These are phyloP conservation scores for Glaciozyma antarctica DNA, from an alignment of 768 basidiomycete genomes.

Conservation along the genomic window DNA sequence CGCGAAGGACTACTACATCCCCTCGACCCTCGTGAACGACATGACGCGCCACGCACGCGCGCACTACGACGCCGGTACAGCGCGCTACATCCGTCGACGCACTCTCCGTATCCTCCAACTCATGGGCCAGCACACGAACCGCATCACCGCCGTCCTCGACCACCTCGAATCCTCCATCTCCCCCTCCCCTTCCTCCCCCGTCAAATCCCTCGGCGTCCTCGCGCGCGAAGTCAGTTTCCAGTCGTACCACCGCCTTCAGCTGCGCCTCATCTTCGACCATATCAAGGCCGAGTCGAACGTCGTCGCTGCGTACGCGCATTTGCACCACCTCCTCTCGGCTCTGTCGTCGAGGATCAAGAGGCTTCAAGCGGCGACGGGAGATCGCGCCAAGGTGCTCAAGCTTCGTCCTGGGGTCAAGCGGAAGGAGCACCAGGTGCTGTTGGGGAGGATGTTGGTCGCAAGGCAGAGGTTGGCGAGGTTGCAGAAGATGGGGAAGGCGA, in stretches of 20 bases:
- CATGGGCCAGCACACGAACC: constrained; percentile 4
- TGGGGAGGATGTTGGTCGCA: constrained; percentile 7
- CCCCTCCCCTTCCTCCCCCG: not conserved
- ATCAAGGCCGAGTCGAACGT: constrained; percentile 22
- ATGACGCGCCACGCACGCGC: constrained; percentile 3
- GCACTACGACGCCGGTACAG: constrained; percentile 9
- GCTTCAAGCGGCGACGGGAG: not conserved
- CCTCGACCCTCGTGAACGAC: constrained; percentile 14
- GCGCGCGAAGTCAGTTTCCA: constrained; percentile 10
- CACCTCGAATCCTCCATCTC: constrained; percentile 9
- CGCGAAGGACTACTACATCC: constrained; percentile 10
- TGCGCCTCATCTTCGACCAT: constrained; percentile 11
- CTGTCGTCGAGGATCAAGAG: not conserved
- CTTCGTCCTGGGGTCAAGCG: not conserved
- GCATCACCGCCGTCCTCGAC: constrained; percentile 12
- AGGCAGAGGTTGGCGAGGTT: constrained; percentile 15
- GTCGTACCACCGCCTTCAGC: constrained; percentile 12
- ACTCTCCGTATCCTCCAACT: constrained; percentile 10
- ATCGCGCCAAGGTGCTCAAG: not conserved
- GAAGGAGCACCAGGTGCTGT: constrained; percentile 18
- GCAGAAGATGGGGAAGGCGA: constrained; percentile 7
- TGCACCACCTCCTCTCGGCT: constrained; percentile 4
- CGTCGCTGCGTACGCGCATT: not conserved
- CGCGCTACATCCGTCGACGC: constrained; percentile 13
- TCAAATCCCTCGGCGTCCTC: constrained; percentile 3